Conservation (phyloP, 441 rosid species). For the Hura crepitans region DNA sequence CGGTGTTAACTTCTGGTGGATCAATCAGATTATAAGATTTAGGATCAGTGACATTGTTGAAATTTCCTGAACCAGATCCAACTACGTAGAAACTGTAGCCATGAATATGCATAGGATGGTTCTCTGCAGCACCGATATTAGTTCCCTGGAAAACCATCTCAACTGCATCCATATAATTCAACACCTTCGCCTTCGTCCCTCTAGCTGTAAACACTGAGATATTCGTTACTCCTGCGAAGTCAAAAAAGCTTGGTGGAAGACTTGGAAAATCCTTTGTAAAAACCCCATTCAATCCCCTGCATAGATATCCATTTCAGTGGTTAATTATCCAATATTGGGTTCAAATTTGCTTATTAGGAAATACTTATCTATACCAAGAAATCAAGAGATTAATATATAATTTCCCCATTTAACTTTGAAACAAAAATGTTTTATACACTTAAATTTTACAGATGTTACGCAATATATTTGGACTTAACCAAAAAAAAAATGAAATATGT, state of each 20-base stretch:
- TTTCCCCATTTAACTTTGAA: too few species aligned
- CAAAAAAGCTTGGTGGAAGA: conserved; percentile 14
- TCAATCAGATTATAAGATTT: conserved; percentile 34
- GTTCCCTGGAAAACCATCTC: conserved; percentile 41
- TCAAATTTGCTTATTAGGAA: neutral
- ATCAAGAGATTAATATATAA: too few species aligned
- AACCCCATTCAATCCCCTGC: conserved; percentile 19
- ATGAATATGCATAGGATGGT: conserved; percentile 42
- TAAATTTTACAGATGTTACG: too few species aligned
- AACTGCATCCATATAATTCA: conserved; percentile 25
- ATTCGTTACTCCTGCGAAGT: conserved; percentile 28
- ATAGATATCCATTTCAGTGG: neutral
- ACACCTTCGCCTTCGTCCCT: conserved; percentile 28
- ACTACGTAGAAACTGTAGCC: conserved; percentile 44
- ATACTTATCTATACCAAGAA: too few species aligned
- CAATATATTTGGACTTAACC: too few species aligned
- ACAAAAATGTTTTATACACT: too few species aligned
- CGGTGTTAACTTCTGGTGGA: conserved; percentile 38
- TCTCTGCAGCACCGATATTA: conserved; percentile 14
- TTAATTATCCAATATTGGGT: too few species aligned
- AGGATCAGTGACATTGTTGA: conserved; percentile 38
- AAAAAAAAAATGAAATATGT: too few species aligned
- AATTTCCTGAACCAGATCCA: conserved; percentile 37
- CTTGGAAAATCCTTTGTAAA: conserved; percentile 29
- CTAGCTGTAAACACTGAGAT: neutral